Percentiles rank a stretch among this genome's conserved stretches.
Evolutionary conservation across 306 rosid species (phyloP).

Genomic region (Lupinus albus): DNA sequence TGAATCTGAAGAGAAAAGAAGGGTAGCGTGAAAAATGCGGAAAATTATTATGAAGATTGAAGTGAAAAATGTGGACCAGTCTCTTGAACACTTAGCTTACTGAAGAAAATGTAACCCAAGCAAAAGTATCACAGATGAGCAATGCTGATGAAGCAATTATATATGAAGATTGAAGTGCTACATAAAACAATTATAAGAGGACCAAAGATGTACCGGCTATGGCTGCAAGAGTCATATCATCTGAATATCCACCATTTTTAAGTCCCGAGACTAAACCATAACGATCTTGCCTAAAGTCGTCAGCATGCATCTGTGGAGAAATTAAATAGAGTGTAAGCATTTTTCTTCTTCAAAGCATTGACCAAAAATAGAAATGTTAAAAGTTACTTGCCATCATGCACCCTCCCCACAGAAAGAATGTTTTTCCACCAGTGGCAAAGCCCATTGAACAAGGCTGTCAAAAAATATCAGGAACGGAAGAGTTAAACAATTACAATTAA

Average conservation of each 20-base stretch:
- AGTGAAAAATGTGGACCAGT: conserved; percentile 9
- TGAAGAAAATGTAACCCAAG: conserved; percentile 24
- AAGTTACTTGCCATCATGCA: conserved; percentile 91
- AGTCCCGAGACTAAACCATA: conserved; percentile 85
- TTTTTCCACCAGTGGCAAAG: conserved; percentile 97
- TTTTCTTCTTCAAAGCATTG: conserved; percentile 29
- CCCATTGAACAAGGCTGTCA: conserved; percentile 97
- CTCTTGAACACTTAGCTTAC: conserved; percentile 1
- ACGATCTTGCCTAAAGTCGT: conserved; percentile 82
- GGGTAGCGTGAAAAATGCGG: too few relatives aligned
- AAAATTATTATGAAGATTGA: too few relatives aligned
- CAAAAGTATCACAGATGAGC: conserved; percentile 12
- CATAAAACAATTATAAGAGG: conserved; percentile 22
- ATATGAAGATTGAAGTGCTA: conserved; percentile 22
- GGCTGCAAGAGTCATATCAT: conserved; percentile 99
- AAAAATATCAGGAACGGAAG: conserved; percentile 34
- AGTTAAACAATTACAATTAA: conserved; percentile 2
- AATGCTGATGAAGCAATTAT: conserved; percentile 7
- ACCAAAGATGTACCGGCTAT: conserved; percentile 66
- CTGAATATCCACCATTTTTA: conserved; percentile 93
- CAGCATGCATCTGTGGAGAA: conserved; percentile 88
- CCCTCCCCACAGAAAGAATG: conserved; percentile 98
- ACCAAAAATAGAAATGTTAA: conserved; percentile 15
- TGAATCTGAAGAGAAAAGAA: neutral
- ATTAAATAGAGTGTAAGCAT: conserved; percentile 36